Evolutionary conservation across 2,329 filamentous ascomycete species (phyloP), one percentile per base, ranked within the genome.

Genomic region (Trichoderma sp.): DNA sequence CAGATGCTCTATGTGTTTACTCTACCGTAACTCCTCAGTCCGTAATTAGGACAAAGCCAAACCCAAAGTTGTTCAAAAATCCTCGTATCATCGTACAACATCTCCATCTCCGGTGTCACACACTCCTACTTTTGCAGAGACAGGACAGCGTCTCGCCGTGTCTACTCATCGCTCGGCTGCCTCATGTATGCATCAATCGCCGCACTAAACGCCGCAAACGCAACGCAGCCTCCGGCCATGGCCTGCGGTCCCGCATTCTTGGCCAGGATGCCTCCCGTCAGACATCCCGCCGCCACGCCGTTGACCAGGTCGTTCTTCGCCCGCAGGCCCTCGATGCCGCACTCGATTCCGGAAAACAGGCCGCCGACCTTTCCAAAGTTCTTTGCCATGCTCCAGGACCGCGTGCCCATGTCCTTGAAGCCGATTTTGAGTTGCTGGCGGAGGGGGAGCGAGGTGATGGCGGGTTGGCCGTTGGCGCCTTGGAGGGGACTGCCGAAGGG

Each of bases 351-450:
- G 19, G 89, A 88, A 83, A 96, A 99, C 24, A 98, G 87, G 2
- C 93, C 92, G 75, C 96, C 96, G 61, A 99, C 93, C 74, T 94
- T 91, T 72, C 93, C 95, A 78, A 99, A 99, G 84, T 96, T 98
- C 83, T 94, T 96, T 67, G 94, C 96, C 59, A 91, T 93, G 72
- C 89, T 91, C 81, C 86, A 92, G 5, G 93, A 95, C 14, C 93
- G 89, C 72, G 86, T 81, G 73, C 96, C 96, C 94, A 99, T 98
- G 80, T 99, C 96, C 80, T 92, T 94, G 84, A 99, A 93, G 65
- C 96, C 96, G 76, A 87, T 82, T 72, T 88, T 89, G 66, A 99
- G 86, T 81, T 98, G 96, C 79, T 97, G 89, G 57, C 89, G 88
- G 72, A 95, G 86, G 33, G 96, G 94, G 24, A 99, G 88, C n/a